phyloP scores from a whole-genome alignment of 192 early-diverging fungal species.

The Coemansia sp. region DNA sequence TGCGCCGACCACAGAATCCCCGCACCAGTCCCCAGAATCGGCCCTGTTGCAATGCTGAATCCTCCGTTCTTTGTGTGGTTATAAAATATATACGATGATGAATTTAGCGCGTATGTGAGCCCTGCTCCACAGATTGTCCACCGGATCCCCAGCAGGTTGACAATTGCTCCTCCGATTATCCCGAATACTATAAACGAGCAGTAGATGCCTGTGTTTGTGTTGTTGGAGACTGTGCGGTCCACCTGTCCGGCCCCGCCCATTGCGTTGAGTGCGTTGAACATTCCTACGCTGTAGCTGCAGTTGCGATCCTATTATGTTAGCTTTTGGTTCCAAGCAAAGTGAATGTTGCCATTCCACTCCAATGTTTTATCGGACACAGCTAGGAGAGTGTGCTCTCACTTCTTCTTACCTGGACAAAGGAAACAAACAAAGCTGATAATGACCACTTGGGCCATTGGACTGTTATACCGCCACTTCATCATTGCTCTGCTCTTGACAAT shows the following conservation, averaged over 20 bases:
- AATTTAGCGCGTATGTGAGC: conserved; percentile 66
- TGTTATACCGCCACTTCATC: conserved; percentile 35
- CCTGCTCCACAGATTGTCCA: conserved; percentile 62
- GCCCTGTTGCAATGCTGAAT: conserved; percentile 71
- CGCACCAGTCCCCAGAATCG: conserved; percentile 73
- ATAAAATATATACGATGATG: conserved; percentile 63
- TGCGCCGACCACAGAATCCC: conserved; percentile 72
- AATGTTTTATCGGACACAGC: too few relatives aligned
- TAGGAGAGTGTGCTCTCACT: too few relatives aligned
- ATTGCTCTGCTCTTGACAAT: too few relatives aligned
- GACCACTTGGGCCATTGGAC: conserved; percentile 63
- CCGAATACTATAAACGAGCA: conserved; percentile 70
- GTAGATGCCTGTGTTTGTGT: conserved; percentile 67
- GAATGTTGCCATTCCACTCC: too few relatives aligned
- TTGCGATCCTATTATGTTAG: not conserved
- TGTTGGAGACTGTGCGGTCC: conserved; percentile 62
- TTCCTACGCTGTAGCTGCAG: conserved; percentile 37
- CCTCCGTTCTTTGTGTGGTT: conserved; percentile 55
- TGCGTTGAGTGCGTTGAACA: conserved; percentile 63
- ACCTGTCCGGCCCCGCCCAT: conserved; percentile 32
- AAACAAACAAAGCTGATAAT: conserved; percentile 70
- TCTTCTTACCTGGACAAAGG: conserved; percentile 57
- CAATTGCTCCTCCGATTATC: conserved; percentile 66
- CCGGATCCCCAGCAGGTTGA: conserved; percentile 72
- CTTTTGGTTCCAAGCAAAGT: not conserved